Conservation (phyloP, 2,329 filamentous ascomycete species). For the Fusarium nisikadoi region DNA sequence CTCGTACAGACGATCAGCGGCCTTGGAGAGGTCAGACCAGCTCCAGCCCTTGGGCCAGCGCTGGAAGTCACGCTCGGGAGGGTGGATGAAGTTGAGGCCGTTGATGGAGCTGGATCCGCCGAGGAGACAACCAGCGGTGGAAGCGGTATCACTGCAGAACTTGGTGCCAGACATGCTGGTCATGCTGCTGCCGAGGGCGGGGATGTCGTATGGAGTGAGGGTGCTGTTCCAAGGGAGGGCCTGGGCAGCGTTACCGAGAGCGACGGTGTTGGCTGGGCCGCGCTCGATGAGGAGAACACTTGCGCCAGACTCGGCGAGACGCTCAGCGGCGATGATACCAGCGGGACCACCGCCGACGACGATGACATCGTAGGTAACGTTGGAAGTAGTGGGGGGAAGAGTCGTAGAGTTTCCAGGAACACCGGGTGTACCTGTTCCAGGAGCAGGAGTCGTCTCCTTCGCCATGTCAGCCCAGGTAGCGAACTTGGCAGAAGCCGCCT, state of each 20-base stretch:
- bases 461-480: conserved; percentile 43
- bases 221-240: conserved; percentile 39
- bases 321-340: conserved; percentile 42
- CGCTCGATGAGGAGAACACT: conserved; percentile 44
- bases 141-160: conserved; percentile 43
- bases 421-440: conserved; percentile 5
- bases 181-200: conserved; percentile 42
- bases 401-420: conserved; percentile 21
- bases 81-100: conserved; percentile 44
- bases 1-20: conserved; percentile 42
- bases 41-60: conserved; percentile 42
- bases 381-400: conserved; percentile 31
- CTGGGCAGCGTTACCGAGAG: conserved; percentile 34
- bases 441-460: conserved; percentile 22
- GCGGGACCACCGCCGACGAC: conserved; percentile 43
- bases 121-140: conserved; percentile 41
- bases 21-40: conserved; percentile 37
- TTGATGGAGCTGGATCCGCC: conserved; percentile 45
- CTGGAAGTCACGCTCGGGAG: conserved; percentile 40
- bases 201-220: conserved; percentile 41
- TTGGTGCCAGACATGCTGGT: conserved; percentile 36
- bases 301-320: conserved; percentile 37
- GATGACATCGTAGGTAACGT: conserved; percentile 43
- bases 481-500: conserved; percentile 48
- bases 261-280: conserved; percentile 42